A percentile compares a stretch with the other conserved stretches of the same genome.
Evolutionary conservation across 2,329 filamentous ascomycete species (phyloP).

Genomic region (Apiospora arundinis): DNA sequence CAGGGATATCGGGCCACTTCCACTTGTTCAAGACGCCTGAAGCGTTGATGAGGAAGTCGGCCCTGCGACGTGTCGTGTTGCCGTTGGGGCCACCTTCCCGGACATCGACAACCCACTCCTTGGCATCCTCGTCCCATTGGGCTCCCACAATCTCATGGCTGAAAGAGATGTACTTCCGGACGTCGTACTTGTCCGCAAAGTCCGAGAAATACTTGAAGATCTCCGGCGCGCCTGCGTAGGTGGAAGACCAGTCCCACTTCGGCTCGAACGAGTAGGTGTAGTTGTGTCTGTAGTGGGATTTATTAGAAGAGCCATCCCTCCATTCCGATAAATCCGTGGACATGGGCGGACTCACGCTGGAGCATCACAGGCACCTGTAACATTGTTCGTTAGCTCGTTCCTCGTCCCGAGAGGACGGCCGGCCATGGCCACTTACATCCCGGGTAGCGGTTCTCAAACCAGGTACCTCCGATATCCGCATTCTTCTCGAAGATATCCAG

Average conservation of each 20-base stretch:
- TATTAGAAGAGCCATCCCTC: too few species aligned
- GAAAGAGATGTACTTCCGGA: conserved; percentile 33
- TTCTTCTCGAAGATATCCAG: conserved; percentile 63
- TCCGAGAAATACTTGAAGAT: conserved; percentile 28
- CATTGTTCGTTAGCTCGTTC: too few species aligned
- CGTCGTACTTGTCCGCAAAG: conserved; percentile 33
- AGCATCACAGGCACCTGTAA: background rate
- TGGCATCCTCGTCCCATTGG: conserved; percentile 32
- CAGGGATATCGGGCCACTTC: conserved; percentile 59
- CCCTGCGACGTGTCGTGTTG: conserved; percentile 41
- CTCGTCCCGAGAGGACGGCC: too few species aligned
- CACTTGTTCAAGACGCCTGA: conserved; percentile 58
- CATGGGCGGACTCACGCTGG: background rate
- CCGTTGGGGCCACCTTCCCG: conserved; percentile 10
- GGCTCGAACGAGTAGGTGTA: conserved; percentile 29
- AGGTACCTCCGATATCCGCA: conserved; percentile 60
- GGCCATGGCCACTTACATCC: conserved; percentile 59
- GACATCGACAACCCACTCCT: conserved; percentile 21
- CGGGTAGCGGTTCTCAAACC: conserved; percentile 65
- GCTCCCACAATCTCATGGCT: conserved; percentile 31
- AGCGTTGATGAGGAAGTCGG: conserved; percentile 55
- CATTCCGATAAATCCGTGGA: too few species aligned
- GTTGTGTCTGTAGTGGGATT: conserved; percentile 15
- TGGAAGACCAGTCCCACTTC: conserved; percentile 29
- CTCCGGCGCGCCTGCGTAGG: conserved; percentile 26